Conservation (phyloP, 176 grass and related monocot genomes). For the Bonia amplexicaulis region DNA sequence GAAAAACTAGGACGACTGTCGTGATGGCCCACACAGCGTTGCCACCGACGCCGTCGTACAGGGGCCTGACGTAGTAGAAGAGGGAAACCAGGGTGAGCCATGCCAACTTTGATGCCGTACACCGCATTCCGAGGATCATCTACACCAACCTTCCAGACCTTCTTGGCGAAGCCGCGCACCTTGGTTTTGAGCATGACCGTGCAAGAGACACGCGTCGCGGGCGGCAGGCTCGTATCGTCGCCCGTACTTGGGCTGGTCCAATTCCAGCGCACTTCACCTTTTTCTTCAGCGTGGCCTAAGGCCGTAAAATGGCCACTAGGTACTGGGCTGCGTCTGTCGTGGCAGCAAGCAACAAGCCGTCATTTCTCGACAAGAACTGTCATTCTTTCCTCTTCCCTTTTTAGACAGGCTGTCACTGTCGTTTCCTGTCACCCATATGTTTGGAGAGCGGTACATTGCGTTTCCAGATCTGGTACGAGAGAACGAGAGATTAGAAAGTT, state of each 20-base stretch:
- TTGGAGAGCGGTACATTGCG: neutral
- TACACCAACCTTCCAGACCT: slow-evolving; percentile 29
- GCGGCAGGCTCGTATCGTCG: neutral
- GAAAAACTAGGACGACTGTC: slow-evolving; percentile 62
- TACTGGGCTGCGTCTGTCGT: too few species aligned
- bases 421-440: neutral
- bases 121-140: slow-evolving; percentile 41
- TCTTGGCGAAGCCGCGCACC: neutral
- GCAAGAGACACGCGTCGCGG: neutral
- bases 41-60: slow-evolving; percentile 38
- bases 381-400: neutral
- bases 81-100: slow-evolving; percentile 44
- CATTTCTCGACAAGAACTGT: neutral
- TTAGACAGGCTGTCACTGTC: neutral
- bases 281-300: neutral
- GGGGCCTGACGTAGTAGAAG: slow-evolving; percentile 40
- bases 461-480: neutral
- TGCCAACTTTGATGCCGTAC: slow-evolving; percentile 39
- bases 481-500: neutral
- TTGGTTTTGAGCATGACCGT: neutral
- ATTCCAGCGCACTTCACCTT: neutral
- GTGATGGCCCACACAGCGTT: slow-evolving; percentile 48
- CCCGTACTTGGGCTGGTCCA: neutral
- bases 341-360: neutral
- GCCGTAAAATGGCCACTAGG: too few species aligned